Evolutionary conservation across 208 protist genomes (phyloP).

Genomic region (Porcisia deanei): DNA sequence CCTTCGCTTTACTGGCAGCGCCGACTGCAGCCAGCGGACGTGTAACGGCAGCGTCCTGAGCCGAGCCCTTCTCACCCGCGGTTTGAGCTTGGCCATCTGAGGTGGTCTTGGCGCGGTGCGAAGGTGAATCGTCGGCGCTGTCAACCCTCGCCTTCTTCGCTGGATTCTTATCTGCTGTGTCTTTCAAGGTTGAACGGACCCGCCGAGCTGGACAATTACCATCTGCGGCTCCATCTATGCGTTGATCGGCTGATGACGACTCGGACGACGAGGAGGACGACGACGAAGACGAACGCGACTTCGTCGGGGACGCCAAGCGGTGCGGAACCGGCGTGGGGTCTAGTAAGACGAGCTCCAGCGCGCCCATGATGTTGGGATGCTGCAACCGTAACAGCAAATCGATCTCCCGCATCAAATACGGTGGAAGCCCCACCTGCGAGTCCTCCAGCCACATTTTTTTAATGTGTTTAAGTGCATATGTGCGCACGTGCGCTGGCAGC

Average conservation of each 20-base stretch:
- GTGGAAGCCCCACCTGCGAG: slow-evolving; percentile 79
- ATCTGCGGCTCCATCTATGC: background rate
- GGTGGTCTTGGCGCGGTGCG: background rate
- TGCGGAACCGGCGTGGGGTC: slow-evolving; percentile 27
- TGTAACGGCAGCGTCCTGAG: slow-evolving; percentile 3
- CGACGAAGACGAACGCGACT: slow-evolving; percentile 5
- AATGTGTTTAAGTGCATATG: slow-evolving; percentile 82
- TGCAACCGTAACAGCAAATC: slow-evolving; percentile 75
- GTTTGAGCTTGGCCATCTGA: background rate
- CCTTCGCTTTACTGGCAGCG: slow-evolving; percentile 23
- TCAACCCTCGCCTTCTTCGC: slow-evolving; percentile 8
- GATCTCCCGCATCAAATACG: slow-evolving; percentile 84
- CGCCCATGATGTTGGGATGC: slow-evolving; percentile 81
- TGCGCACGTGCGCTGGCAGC: slow-evolving; percentile 9
- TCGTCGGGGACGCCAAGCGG: background rate
- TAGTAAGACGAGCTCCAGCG: slow-evolving; percentile 52
- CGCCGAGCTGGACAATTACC: background rate
- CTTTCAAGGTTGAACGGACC: background rate
- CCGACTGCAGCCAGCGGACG: slow-evolving; percentile 18
- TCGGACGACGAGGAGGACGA: slow-evolving; percentile 5
- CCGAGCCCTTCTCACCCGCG: background rate
- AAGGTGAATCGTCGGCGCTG: background rate
- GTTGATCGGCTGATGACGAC: slow-evolving; percentile 3
- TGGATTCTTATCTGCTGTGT: background rate
- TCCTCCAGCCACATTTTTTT: slow-evolving; percentile 78